Evolutionary conservation across 805 yeast species (phyloP).

Genomic region (Diddensiella santjacobensis): DNA sequence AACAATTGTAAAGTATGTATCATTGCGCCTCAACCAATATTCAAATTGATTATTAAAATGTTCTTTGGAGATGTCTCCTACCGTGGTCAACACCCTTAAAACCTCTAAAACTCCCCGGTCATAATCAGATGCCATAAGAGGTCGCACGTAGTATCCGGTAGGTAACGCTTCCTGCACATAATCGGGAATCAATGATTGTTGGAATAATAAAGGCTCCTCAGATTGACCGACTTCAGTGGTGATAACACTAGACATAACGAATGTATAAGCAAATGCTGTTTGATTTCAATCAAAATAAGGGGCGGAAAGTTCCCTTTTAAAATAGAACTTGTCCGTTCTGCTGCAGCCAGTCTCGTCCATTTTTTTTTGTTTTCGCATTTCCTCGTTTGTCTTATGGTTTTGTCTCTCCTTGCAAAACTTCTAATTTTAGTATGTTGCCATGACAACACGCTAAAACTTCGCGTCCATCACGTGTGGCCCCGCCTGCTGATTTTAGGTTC

Average conservation of each 20-base stretch:
- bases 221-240: too few relatives aligned
- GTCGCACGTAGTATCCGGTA: slow-evolving; percentile 65
- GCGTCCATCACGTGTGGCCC: too few relatives aligned
- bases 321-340: too few relatives aligned
- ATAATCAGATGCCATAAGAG: slow-evolving; percentile 53
- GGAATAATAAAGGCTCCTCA: slow-evolving; percentile 21
- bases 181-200: slow-evolving; percentile 27
- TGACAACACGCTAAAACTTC: background rate
- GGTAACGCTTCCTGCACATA: slow-evolving; percentile 38
- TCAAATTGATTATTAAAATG: slow-evolving; percentile 50
- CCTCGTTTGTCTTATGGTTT: too few relatives aligned
- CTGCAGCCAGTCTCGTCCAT: background rate
- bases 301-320: background rate
- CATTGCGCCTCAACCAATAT: slow-evolving; percentile 52
- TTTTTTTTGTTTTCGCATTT: background rate
- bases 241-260: background rate
- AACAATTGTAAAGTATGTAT: slow-evolving; percentile 65
- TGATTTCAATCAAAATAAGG: background rate
- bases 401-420: too few relatives aligned
- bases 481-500: too few relatives aligned
- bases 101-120: slow-evolving; percentile 59
- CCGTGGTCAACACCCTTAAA: slow-evolving; percentile 69
- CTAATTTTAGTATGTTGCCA: background rate
- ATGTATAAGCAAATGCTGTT: background rate
- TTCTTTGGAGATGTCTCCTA: slow-evolving; percentile 60